These are phyloP conservation scores for Beta macrorhiza DNA, from an alignment of 179 eudicot genomes.

Conservation along the genomic window DNA sequence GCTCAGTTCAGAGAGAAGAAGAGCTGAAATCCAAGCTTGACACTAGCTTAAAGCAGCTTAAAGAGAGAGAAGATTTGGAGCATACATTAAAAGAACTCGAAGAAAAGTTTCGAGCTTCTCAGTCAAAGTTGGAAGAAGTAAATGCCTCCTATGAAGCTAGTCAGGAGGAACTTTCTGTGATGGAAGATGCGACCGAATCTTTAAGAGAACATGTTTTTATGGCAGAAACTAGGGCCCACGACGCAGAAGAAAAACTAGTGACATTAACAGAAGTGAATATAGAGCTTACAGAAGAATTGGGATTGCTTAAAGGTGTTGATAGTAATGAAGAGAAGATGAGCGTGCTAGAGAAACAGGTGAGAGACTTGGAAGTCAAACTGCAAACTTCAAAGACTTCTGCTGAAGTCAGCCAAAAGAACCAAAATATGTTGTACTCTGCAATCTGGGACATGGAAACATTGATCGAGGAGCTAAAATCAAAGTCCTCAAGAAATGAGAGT, in stretches of 20 bases:
- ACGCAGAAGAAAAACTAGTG: slow-evolving; percentile 56
- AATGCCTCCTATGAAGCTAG: slow-evolving; percentile 42
- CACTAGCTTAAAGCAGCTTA: slow-evolving; percentile 42
- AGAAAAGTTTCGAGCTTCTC: slow-evolving; percentile 44
- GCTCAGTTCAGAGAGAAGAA: slow-evolving; percentile 54
- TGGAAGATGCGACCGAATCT: slow-evolving; percentile 51
- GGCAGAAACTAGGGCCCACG: slow-evolving; percentile 60
- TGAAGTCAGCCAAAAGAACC: slow-evolving; percentile 86
- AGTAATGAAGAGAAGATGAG: slow-evolving; percentile 58
- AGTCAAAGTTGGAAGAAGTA: slow-evolving; percentile 38
- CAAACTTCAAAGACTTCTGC: slow-evolving; percentile 62
- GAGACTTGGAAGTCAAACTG: slow-evolving; percentile 60
- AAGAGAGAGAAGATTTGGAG: slow-evolving; percentile 45
- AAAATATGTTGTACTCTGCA: slow-evolving; percentile 78
- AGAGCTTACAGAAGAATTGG: slow-evolving; percentile 75
- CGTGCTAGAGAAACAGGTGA: slow-evolving; percentile 64
- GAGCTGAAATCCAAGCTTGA: slow-evolving; percentile 48
- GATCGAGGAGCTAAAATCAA: slow-evolving; percentile 83
- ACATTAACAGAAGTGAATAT: slow-evolving; percentile 62
- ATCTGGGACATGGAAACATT: slow-evolving; percentile 99
- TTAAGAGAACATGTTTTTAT: slow-evolving; percentile 44
- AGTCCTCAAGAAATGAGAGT: slow-evolving; percentile 61
- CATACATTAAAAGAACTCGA: slow-evolving; percentile 49
- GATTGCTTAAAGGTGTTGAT: slow-evolving; percentile 64
- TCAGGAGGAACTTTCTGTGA: slow-evolving; percentile 44